Base-by-base conservation (phyloP, 768 basidiomycete genomes). In the Lactarius hengduanensis region DNA sequence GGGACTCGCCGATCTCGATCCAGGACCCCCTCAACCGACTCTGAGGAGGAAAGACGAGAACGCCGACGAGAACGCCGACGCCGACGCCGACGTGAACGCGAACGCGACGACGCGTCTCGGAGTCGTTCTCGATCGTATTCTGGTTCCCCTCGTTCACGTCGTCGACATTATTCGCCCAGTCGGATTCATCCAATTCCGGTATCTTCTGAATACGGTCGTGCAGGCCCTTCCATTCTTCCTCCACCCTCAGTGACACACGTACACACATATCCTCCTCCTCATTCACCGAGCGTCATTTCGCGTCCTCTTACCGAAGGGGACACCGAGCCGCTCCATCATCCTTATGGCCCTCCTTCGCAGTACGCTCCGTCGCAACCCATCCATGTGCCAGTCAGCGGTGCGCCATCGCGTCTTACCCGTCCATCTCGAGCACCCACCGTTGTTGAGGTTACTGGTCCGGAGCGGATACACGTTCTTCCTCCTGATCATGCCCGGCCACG, bases 391-490 rank as follows among this genome's bases (percentile, higher is more conserved):
- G n/a, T 43, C 43, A 62, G 50, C 9, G 28, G 36, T 16, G 26
- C 66, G 11, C 40, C 61, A 22, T 45, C 66, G 38, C 38, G 47
- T 28, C 65, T 56, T 45, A 54, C 59, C 26, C 65, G 65, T 5
- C 13, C 61, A 28, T 63, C 61, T 54, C 53, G 41, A n/a, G 53
- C 53, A 34, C 66, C 66, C 43, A 67, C 66, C 41, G 32, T 67
- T 40, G 53, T 67, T 30, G 66, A 67, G 57, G 66, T 59, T n/a
- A 63, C 34, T 26, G 66, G 66, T 32, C 66, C 66, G 5, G 66
- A 67, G 28, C 62, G n/a, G 5, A 67, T 67, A 10, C 41, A 63
- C 5, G 26, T 67, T 36, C 50, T 15, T 45, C 53, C 58, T 63
- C 58, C 62, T 32, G 66, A 32, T 2, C 56, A 34, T 5, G 47